Percentiles rank a stretch among this genome's conserved stretches.
Evolutionary conservation across 2,329 filamentous ascomycete species (phyloP).

Genomic region (Apiospora hydei): DNA sequence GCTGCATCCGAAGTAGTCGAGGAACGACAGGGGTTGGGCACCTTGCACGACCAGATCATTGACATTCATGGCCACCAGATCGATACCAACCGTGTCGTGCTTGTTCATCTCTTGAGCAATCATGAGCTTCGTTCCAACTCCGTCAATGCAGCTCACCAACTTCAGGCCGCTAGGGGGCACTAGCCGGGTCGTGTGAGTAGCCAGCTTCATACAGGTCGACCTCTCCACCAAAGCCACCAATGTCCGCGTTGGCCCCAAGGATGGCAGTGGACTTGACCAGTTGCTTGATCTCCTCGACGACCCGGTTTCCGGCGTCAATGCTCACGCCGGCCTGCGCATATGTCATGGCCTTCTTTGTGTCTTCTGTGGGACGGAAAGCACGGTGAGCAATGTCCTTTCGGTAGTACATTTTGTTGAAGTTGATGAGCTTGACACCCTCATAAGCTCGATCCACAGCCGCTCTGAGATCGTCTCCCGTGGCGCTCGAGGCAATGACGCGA

Average conservation of each 20-base stretch:
- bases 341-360: slow-evolving; percentile 69
- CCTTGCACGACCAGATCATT: slow-evolving; percentile 97
- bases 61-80: slow-evolving; percentile 98
- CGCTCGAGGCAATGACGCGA: slow-evolving; percentile 91
- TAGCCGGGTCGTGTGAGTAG: slow-evolving; percentile 56
- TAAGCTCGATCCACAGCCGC: slow-evolving; percentile 91
- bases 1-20: slow-evolving; percentile 97
- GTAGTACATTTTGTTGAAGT: slow-evolving; percentile 90
- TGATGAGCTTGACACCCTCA: slow-evolving; percentile 77
- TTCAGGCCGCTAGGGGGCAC: slow-evolving; percentile 81
- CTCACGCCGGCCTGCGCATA: slow-evolving; percentile 94
- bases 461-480: slow-evolving; percentile 75
- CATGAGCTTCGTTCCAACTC: slow-evolving; percentile 94
- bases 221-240: slow-evolving; percentile 93
- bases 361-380: slow-evolving; percentile 59
- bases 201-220: slow-evolving; percentile 80
- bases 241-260: slow-evolving; percentile 88
- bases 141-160: slow-evolving; percentile 89
- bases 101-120: slow-evolving; percentile 89
- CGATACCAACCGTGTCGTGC: slow-evolving; percentile 94
- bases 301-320: slow-evolving; percentile 91
- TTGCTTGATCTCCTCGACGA: slow-evolving; percentile 90
- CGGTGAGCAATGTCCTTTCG: slow-evolving; percentile 91
- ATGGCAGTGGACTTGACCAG: slow-evolving; percentile 86
- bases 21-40: slow-evolving; percentile 92